Evolutionary conservation across 2,329 filamentous ascomycete species (phyloP).

Genomic region (Hortaea sp.): DNA sequence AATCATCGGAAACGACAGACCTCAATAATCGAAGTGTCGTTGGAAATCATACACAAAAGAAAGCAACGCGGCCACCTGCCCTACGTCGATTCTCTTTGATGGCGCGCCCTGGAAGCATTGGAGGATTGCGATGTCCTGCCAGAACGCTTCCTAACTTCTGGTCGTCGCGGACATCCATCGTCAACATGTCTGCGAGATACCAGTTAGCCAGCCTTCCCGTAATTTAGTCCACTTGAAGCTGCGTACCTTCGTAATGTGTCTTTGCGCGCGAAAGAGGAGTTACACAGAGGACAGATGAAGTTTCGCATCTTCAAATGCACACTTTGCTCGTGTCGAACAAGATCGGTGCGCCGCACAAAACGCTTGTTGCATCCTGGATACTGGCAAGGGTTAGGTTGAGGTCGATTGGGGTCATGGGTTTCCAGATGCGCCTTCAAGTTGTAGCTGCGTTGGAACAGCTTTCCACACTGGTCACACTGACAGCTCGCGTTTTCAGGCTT

Average conservation of each 20-base stretch:
- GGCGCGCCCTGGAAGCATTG: neutral
- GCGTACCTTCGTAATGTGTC: constrained; percentile 70
- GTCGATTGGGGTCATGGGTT: constrained; percentile 65
- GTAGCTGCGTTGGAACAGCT: constrained; percentile 71
- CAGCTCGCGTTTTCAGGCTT: constrained; percentile 60
- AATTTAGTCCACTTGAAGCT: neutral
- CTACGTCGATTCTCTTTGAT: neutral
- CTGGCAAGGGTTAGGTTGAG: constrained; percentile 60
- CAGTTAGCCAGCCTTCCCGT: constrained; percentile 2
- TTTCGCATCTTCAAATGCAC: constrained; percentile 65
- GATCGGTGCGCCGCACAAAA: constrained; percentile 76
- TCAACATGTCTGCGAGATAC: constrained; percentile 55
- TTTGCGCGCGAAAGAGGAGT: constrained; percentile 63
- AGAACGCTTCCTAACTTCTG: constrained; percentile 15
- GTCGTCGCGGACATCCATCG: constrained; percentile 62
- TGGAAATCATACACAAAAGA: no score
- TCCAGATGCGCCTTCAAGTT: constrained; percentile 83
- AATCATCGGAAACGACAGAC: no score
- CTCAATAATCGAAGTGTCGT: no score
- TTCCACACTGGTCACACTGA: constrained; percentile 64
- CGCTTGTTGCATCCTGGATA: constrained; percentile 57
- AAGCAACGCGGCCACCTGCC: no score
- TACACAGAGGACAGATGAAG: constrained; percentile 61
- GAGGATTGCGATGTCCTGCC: neutral
- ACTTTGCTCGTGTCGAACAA: constrained; percentile 46